Evolutionary conservation across 2,329 filamentous ascomycete genomes (phyloP).

Genomic region (Botrytis tulipae): DNA sequence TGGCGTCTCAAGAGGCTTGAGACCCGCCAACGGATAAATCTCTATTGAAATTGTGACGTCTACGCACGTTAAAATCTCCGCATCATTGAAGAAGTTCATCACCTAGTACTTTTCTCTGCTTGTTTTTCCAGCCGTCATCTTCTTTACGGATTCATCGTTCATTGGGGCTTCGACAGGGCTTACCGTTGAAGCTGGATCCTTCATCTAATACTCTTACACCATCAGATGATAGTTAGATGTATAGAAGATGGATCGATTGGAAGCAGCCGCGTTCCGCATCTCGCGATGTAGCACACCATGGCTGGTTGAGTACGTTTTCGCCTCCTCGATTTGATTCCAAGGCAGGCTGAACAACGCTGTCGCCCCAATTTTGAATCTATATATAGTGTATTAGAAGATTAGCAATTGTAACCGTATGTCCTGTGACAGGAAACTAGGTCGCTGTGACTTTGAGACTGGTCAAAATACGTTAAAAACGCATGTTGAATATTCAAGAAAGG

Average conservation of each 20-base stretch:
- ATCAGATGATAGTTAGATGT: background rate
- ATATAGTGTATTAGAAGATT: conserved; percentile 14
- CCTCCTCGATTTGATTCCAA: background rate
- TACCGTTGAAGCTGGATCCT: conserved; percentile 17
- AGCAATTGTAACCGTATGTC: conserved; percentile 17
- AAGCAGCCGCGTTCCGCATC: background rate
- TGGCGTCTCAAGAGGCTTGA: conserved; percentile 14
- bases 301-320: background rate
- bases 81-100: conserved; percentile 5
- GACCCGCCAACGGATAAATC: conserved; percentile 8
- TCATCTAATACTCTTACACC: conserved; percentile 6
- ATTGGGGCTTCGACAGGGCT: background rate
- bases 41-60: conserved; percentile 10
- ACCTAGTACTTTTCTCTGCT: background rate
- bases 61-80: background rate
- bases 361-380: conserved; percentile 19
- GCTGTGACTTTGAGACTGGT: conserved; percentile 18
- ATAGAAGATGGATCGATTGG: background rate
- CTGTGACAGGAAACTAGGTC: conserved; percentile 7
- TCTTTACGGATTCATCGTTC: background rate
- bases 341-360: conserved; percentile 18
- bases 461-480: conserved; percentile 9
- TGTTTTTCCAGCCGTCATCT: background rate
- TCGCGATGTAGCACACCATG: conserved; percentile 9
- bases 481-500: conserved; percentile 9